These are phyloP conservation scores for Alternaria infectoria DNA, from an alignment of 2,329 filamentous ascomycete species.

Conservation along the genomic window DNA sequence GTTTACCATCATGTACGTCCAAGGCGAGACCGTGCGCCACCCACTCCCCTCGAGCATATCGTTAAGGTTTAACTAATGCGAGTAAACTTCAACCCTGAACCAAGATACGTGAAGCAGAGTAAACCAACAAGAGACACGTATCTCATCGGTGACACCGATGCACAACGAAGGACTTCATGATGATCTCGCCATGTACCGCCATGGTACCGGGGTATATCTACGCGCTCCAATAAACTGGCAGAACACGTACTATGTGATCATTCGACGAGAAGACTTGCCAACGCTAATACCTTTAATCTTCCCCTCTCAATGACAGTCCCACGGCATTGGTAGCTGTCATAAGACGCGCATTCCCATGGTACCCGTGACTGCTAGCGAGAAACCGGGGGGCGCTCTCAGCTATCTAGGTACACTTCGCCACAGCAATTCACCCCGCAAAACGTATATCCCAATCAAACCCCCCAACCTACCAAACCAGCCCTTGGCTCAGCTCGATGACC, in stretches of 20 bases:
- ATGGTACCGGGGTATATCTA: not conserved
- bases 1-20: not conserved
- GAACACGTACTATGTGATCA: not conserved
- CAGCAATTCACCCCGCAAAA: not conserved
- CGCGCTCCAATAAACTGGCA: not conserved
- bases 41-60: not conserved
- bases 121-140: not conserved
- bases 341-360: not conserved
- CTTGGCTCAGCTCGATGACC: not conserved
- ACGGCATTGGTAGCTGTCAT: not conserved
- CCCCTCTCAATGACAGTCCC: not conserved
- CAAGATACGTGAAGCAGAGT: not conserved
- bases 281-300: not conserved
- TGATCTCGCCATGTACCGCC: not conserved
- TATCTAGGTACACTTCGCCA: not conserved
- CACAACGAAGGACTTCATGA: not conserved
- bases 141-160: not conserved
- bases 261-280: not conserved
- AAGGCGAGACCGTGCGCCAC: not conserved
- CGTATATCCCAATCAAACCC: not conserved
- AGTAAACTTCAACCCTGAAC: not conserved
- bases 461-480: not conserved
- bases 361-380: not conserved
- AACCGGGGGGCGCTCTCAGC: not conserved
- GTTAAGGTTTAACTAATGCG: slow-evolving; percentile 2